Percentiles rank a stretch among this genome's conserved stretches.
These are phyloP conservation scores for Neckera pumila DNA, from an alignment of 225 moss, liverwort and hornwort genomes.

Conservation along the genomic window DNA sequence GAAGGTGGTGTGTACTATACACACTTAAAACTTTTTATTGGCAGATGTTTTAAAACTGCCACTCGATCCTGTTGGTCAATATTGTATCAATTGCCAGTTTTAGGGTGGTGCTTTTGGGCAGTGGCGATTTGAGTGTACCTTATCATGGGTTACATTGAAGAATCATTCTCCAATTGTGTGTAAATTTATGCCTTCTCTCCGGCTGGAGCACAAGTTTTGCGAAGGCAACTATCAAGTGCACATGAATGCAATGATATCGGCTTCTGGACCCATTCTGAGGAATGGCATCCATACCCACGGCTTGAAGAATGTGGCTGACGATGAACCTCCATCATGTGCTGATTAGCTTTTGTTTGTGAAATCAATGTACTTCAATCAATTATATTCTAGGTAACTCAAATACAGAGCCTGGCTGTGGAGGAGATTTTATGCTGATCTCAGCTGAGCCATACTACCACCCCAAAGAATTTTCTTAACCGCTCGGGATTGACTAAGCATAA, in stretches of 20 bases:
- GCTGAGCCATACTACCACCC: background rate
- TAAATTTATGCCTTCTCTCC: background rate
- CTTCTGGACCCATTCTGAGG: background rate
- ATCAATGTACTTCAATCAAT: background rate
- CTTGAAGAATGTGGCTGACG: background rate
- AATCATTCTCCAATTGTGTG: background rate
- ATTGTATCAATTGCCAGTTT: background rate
- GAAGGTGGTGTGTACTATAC: too few species aligned
- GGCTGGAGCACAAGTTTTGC: background rate
- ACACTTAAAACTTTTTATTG: too few species aligned
- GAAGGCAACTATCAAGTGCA: too few species aligned
- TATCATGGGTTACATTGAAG: background rate
- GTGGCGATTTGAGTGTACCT: background rate
- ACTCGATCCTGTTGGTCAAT: background rate
- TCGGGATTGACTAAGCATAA: background rate
- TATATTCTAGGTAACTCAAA: background rate
- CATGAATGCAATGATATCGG: background rate
- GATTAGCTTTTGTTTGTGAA: background rate
- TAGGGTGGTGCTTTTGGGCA: background rate
- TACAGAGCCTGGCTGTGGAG: background rate
- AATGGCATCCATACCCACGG: background rate
- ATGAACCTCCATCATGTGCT: background rate
- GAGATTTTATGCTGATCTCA: background rate
- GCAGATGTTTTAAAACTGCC: background rate
- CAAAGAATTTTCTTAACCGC: background rate